Evolutionary conservation across 2,329 filamentous ascomycete species (phyloP).

Genomic region (Aaosphaeria pasadenensis): DNA sequence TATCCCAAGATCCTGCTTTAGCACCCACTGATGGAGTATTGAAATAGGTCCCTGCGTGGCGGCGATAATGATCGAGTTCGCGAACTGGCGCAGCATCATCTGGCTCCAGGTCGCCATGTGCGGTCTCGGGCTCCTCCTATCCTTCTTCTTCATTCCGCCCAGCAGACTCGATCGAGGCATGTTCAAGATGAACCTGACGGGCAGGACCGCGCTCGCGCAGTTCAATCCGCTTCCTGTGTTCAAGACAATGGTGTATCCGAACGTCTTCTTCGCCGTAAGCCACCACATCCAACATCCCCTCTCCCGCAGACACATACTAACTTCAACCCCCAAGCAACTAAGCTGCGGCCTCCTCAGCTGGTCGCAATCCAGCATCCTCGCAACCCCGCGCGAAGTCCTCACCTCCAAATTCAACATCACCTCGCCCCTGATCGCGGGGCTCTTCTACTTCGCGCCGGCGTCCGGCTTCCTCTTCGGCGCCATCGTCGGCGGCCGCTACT

Average conservation of each 20-base stretch:
- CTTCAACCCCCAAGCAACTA: conserved; percentile 12
- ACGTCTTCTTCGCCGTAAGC: neutral
- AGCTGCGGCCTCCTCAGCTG: conserved; percentile 19
- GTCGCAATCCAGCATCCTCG: conserved; percentile 15
- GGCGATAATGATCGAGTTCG: conserved; percentile 30
- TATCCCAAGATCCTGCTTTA: neutral
- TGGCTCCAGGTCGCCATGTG: conserved; percentile 34
- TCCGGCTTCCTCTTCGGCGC: conserved; percentile 17
- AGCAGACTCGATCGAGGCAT: neutral
- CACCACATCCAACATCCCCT: neutral
- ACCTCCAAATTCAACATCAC: conserved; percentile 11
- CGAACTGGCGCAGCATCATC: conserved; percentile 27
- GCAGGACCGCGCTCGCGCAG: neutral
- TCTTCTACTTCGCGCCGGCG: conserved; percentile 18
- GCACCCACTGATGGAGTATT: too few species aligned
- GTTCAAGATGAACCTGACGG: neutral
- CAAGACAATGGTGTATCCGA: neutral
- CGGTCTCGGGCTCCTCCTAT: conserved; percentile 21
- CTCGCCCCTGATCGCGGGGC: conserved; percentile 11
- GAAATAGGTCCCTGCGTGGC: conserved; percentile 24
- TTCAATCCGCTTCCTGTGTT: neutral
- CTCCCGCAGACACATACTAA: neutral
- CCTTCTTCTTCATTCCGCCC: conserved; percentile 11
- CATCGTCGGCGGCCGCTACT: conserved; percentile 14
- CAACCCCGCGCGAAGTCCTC: conserved; percentile 14